Percentiles rank a stretch among this genome's conserved stretches.
Conservation (phyloP, 345 rosid genomes). For the Arabidopsis arenosa region DNA sequence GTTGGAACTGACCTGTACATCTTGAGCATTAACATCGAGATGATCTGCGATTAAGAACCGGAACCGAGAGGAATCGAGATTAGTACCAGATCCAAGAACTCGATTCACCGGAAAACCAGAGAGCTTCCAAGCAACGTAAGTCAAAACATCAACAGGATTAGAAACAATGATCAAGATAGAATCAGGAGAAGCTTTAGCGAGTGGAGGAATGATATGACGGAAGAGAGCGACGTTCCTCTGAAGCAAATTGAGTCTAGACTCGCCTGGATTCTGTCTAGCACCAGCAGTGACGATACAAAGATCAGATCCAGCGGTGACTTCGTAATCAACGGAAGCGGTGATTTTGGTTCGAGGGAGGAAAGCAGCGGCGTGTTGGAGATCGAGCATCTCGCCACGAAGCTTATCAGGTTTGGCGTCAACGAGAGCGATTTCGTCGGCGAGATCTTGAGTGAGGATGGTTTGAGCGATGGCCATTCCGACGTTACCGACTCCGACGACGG, state of each 20-base stretch:
- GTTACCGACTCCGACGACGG: slow-evolving; percentile 88
- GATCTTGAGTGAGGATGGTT: slow-evolving; percentile 88
- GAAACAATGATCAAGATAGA: slow-evolving; percentile 81
- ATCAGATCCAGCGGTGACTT: slow-evolving; percentile 73
- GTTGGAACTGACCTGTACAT: slow-evolving; percentile 72
- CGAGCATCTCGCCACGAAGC: slow-evolving; percentile 96
- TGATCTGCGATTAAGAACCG: slow-evolving; percentile 88
- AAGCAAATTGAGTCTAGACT: slow-evolving; percentile 81
- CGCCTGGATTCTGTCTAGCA: slow-evolving; percentile 82
- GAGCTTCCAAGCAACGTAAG: slow-evolving; percentile 88
- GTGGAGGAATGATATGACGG: slow-evolving; percentile 73
- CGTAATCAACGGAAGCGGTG: slow-evolving; percentile 72
- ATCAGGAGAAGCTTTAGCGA: slow-evolving; percentile 74
- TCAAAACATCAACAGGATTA: slow-evolving; percentile 84
- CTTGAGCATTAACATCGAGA: slow-evolving; percentile 92
- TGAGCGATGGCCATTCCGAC: slow-evolving; percentile 99
- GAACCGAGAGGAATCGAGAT: slow-evolving; percentile 86
- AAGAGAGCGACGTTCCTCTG: slow-evolving; percentile 83
- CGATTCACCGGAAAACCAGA: slow-evolving; percentile 86
- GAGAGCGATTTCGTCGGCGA: slow-evolving; percentile 75
- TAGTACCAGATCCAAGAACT: slow-evolving; percentile 90
- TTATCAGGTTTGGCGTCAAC: slow-evolving; percentile 69
- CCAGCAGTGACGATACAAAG: slow-evolving; percentile 94
- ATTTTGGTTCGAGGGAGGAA: slow-evolving; percentile 91
- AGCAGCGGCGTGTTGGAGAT: slow-evolving; percentile 98